These are phyloP conservation scores for Dissophora globulifera DNA, from an alignment of 192 early-diverging fungal species.

Conservation along the genomic window DNA sequence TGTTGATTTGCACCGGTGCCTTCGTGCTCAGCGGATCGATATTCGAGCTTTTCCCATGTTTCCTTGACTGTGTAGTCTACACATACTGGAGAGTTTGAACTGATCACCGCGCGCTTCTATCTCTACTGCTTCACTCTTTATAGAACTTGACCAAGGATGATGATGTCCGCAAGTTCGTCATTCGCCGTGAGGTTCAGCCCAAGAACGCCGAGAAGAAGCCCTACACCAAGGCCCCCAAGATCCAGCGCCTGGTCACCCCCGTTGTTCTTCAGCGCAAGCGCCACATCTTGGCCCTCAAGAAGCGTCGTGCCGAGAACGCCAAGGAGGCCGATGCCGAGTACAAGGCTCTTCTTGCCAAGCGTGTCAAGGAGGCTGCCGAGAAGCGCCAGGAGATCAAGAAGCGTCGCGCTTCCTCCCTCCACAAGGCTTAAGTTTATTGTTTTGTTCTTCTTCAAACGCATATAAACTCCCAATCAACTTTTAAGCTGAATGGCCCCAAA, in stretches of 20 bases:
- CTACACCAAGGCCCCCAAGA: slow-evolving; percentile 95
- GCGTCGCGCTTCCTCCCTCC: slow-evolving; percentile 76
- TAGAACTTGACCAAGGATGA: slow-evolving; percentile 95
- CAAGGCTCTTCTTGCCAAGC: slow-evolving; percentile 88
- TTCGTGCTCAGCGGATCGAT: too few species aligned
- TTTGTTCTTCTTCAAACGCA: slow-evolving; percentile 4
- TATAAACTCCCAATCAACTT: slow-evolving; percentile 3
- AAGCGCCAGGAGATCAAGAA: slow-evolving; percentile 81
- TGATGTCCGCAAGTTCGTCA: slow-evolving; percentile 99
- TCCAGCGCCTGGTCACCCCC: slow-evolving; percentile 99
- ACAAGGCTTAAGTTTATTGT: slow-evolving; percentile 57
- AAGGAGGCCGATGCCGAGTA: slow-evolving; percentile 79
- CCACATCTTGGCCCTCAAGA: slow-evolving; percentile 88
- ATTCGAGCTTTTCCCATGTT: too few species aligned
- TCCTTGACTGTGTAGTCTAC: too few species aligned
- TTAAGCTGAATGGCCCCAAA: slow-evolving; percentile 54
- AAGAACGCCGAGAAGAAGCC: slow-evolving; percentile 92
- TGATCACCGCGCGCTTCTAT: too few species aligned
- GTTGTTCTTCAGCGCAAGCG: slow-evolving; percentile 97
- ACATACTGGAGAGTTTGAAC: too few species aligned
- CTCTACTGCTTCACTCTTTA: slow-evolving; percentile 9
- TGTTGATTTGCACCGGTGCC: too few species aligned
- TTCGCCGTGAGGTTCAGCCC: slow-evolving; percentile 94
- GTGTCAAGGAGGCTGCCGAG: slow-evolving; percentile 96
- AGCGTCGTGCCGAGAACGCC: slow-evolving; percentile 80